Conservation (phyloP, 1,284 basidiomycete genomes). For the Trichosporon sp. region DNA sequence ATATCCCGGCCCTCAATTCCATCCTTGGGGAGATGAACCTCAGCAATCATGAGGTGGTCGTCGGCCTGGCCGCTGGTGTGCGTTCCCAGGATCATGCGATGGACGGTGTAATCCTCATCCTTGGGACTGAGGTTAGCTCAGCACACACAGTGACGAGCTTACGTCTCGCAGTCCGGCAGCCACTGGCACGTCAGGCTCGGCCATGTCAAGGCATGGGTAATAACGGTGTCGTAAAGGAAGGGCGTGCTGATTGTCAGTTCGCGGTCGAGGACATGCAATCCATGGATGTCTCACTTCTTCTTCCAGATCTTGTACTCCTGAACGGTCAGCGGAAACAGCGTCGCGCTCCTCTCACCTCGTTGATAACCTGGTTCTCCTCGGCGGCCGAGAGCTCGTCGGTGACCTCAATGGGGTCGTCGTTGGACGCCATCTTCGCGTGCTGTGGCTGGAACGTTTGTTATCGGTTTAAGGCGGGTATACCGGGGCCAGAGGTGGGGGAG, state of each 20-base stretch:
- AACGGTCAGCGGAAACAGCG: slow-evolving; percentile 8
- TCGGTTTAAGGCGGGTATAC: neutral
- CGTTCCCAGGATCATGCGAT: slow-evolving; percentile 91
- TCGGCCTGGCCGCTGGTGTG: slow-evolving; percentile 94
- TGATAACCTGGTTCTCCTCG: slow-evolving; percentile 79
- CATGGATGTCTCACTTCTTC: slow-evolving; percentile 60
- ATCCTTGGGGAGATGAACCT: slow-evolving; percentile 85
- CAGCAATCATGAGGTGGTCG: slow-evolving; percentile 95
- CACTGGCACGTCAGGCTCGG: slow-evolving; percentile 97
- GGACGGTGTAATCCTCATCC: slow-evolving; percentile 85
- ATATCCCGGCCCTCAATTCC: slow-evolving; percentile 60
- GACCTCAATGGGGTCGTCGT: slow-evolving; percentile 40
- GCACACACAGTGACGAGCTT: slow-evolving; percentile 40
- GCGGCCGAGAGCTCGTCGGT: slow-evolving; percentile 57
- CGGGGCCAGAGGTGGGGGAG: neutral
- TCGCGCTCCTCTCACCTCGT: slow-evolving; percentile 61
- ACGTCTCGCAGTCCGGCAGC: slow-evolving; percentile 97
- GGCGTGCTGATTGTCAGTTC: slow-evolving; percentile 57
- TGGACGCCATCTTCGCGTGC: slow-evolving; percentile 26
- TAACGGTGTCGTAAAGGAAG: slow-evolving; percentile 94
- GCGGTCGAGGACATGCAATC: neutral
- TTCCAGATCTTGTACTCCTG: slow-evolving; percentile 62
- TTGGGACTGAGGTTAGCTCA: slow-evolving; percentile 54
- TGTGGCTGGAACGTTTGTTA: slow-evolving; percentile 9
- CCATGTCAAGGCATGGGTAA: slow-evolving; percentile 98